phyloP scores from a whole-genome alignment of 345 rosid species.

The Lumnitzera littorea region DNA sequence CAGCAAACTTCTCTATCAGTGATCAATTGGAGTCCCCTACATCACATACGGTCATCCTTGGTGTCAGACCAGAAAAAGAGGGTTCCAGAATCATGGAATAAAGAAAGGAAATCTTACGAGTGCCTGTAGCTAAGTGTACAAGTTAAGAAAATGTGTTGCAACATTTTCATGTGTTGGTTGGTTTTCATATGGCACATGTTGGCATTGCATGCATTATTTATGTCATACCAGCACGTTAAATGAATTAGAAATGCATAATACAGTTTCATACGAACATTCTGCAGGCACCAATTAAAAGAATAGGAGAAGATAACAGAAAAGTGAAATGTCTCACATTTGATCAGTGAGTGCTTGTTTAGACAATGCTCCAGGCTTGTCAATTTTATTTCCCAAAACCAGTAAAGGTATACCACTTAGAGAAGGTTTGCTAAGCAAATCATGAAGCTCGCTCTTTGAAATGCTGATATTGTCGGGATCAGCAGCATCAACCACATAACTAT shows the following conservation, averaged over 20 bases:
- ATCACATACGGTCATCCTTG: constrained; percentile 3
- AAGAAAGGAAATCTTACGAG: background rate
- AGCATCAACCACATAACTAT: constrained; percentile 52
- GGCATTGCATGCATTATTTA: background rate
- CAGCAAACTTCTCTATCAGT: constrained; percentile 89
- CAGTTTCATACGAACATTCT: too few species aligned
- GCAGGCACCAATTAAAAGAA: too few species aligned
- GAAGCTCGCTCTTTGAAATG: constrained; percentile 80
- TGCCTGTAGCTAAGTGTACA: too few species aligned
- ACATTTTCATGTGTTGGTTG: background rate
- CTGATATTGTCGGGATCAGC: constrained; percentile 80
- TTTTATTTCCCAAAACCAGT: constrained; percentile 84
- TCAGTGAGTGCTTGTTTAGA: constrained; percentile 76
- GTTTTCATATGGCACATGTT: background rate
- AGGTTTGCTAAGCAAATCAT: constrained; percentile 73
- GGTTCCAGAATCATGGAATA: background rate
- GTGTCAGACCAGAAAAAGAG: background rate
- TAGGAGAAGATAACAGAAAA: background rate
- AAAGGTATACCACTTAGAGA: constrained; percentile 79
- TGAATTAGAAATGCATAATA: background rate
- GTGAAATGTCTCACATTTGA: constrained; percentile 49
- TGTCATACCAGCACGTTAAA: too few species aligned
- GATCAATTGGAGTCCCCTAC: constrained; percentile 60
- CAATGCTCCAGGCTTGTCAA: constrained; percentile 81
- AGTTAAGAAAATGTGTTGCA: too few species aligned